Base-by-base conservation (phyloP, 305 asterid species). In the Caryopteris hybrid region DNA sequence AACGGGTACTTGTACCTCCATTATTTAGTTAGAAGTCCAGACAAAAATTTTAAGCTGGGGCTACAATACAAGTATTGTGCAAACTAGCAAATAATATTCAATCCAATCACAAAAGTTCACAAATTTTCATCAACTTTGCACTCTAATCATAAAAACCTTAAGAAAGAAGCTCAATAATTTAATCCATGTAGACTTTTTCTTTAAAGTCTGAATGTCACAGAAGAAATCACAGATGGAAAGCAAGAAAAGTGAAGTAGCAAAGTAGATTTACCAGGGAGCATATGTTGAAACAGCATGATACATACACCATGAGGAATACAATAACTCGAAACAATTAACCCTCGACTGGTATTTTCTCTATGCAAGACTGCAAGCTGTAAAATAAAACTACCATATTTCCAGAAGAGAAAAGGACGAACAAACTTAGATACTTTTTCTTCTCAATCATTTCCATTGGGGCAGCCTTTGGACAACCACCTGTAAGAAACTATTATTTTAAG, bases 391-490 rank as follows among this genome's bases (percentile, higher is more conserved):
- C 36, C 41, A n/a, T 31, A 23, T 33, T 23, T 27, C 36, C 7
- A 11, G 13, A 31, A 45, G 43, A 33, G 43, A 41, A 64, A 17
- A 33, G 29, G 48, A 11, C 22, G 4, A 12, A 56, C 22, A 46
- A 22, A 38, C 43, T 23, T 25, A 6, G 48, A 56, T 68, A 21
- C 11, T 22, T 39, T 39, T n/a, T 46, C 38, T 61, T 63, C 21
- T 8, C 8, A 25, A 52, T 86, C 80, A 85, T 60, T 88, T 91
- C 88, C 86, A 64, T 33, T 91, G 97, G 62, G 97, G 96, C 84
- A 86, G 52, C 72, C 90, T 85, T 77, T 85, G 97, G 60, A 91
- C 91, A 22, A 84, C 79, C 52, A 89, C 96, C 95, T 91, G 84
- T 71, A 80, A 36, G 10, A 53, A 39, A 33, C 6, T 1, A 52